Conservation (phyloP, 208 protist genomes). For the Crithidia acanthocephali region DNA sequence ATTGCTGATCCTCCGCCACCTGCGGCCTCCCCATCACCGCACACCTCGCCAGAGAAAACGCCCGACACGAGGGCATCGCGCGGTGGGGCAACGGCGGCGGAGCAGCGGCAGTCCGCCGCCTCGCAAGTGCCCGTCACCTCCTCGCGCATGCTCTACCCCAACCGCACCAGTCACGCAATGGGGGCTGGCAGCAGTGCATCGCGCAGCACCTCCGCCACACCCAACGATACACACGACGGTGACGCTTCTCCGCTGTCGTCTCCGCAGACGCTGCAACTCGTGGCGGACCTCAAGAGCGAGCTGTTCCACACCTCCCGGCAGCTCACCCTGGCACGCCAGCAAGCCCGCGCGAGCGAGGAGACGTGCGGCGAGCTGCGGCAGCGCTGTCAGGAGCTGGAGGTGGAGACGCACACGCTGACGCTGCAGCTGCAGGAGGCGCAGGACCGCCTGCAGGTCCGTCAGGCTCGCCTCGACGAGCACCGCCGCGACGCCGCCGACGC, state of each 20-base stretch:
- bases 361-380: conserved; percentile 20
- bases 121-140: not conserved
- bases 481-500: conserved; percentile 43
- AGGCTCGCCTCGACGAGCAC: conserved; percentile 41
- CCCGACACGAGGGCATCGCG: not conserved
- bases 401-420: conserved; percentile 32
- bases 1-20: too few relatives aligned
- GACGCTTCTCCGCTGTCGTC: not conserved
- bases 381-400: conserved; percentile 23
- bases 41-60: not conserved
- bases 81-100: too few relatives aligned
- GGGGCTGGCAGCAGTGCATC: too few relatives aligned
- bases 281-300: conserved; percentile 20
- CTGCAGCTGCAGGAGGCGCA: conserved; percentile 46
- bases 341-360: conserved; percentile 11
- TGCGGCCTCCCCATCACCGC: not conserved
- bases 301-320: conserved; percentile 16
- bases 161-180: too few relatives aligned
- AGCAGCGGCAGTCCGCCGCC: not conserved
- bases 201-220: not conserved
- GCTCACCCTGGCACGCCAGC: conserved; percentile 25
- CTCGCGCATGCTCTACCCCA: not conserved
- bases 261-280: conserved; percentile 3
- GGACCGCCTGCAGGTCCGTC: conserved; percentile 33
- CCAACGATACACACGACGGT: not conserved